Evolutionary conservation across 2,329 filamentous ascomycete species (phyloP).

Genomic region (Huntiella bhutanensis): DNA sequence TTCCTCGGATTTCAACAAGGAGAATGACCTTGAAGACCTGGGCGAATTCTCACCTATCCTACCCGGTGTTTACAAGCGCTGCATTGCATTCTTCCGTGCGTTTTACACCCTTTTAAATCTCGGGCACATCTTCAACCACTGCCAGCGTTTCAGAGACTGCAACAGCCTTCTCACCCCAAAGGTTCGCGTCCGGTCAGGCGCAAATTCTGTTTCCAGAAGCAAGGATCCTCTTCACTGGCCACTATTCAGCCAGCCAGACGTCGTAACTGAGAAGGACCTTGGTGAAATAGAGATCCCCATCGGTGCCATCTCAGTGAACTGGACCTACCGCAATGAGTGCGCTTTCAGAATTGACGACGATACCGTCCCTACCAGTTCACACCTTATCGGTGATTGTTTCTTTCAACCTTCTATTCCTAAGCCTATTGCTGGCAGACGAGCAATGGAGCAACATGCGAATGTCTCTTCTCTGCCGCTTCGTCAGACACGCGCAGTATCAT

Average conservation of each 20-base stretch:
- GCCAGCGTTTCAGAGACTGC: conserved; percentile 27
- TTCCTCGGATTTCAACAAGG: conserved; percentile 12
- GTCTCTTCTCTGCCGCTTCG: not conserved
- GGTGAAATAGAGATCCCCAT: conserved; percentile 72
- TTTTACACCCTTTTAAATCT: conserved; percentile 35
- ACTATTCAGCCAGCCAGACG: conserved; percentile 43
- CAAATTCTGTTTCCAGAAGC: not conserved
- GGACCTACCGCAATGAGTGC: conserved; percentile 73
- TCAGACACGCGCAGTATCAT: not conserved
- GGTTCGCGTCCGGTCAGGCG: conserved; percentile 50
- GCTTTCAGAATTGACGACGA: conserved; percentile 83
- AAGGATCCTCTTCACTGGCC: conserved; percentile 52
- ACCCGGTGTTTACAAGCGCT: conserved; percentile 90
- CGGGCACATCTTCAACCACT: conserved; percentile 53
- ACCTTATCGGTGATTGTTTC: conserved; percentile 80
- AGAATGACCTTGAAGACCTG: not conserved
- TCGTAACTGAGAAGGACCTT: conserved; percentile 61
- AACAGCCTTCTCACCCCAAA: conserved; percentile 42
- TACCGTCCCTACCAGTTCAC: conserved; percentile 75
- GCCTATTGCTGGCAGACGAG: conserved; percentile 19
- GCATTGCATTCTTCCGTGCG: conserved; percentile 82
- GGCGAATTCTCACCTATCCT: conserved; percentile 31
- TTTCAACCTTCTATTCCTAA: conserved; percentile 61
- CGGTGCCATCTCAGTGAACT: conserved; percentile 62
- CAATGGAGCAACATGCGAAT: conserved; percentile 5